A percentile compares a stretch with the other conserved stretches of the same genome.
Evolutionary conservation across 768 basidiomycete genomes (phyloP).

Genomic region (Mycena rosella): DNA sequence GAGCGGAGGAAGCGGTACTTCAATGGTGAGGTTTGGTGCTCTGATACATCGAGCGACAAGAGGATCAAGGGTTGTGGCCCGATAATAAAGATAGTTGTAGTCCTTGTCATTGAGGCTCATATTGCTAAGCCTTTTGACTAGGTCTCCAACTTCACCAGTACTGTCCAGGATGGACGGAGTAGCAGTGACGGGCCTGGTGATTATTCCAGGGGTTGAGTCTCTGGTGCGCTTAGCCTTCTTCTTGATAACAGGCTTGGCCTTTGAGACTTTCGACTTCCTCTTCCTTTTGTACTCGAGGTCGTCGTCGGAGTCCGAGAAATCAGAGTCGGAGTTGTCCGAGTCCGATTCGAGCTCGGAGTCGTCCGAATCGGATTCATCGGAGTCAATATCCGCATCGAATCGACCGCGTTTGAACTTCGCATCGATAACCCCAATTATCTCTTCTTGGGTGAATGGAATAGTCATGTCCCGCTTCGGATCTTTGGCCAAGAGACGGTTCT

Average conservation of each 20-base stretch:
- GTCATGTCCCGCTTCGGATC: conserved; percentile 16
- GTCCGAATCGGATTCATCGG: not conserved
- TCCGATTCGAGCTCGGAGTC: not conserved
- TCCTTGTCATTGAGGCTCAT: not conserved
- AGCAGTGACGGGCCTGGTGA: not conserved
- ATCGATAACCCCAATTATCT: not conserved
- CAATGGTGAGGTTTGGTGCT: not conserved
- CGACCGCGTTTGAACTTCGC: not conserved
- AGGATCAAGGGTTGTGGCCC: not conserved
- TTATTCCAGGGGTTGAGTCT: not conserved
- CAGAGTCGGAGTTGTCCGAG: not conserved
- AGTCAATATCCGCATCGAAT: conserved; percentile 5
- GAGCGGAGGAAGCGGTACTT: not conserved
- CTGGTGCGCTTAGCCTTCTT: not conserved
- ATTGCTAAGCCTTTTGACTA: not conserved
- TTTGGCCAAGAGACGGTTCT: not conserved
- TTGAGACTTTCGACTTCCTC: too few species aligned
- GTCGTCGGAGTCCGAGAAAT: not conserved
- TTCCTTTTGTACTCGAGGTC: not conserved
- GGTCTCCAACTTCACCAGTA: not conserved
- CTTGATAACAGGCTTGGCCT: too few species aligned
- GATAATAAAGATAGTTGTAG: not conserved
- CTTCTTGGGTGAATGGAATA: not conserved
- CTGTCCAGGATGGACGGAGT: not conserved
- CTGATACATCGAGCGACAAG: not conserved